Percentiles rank a stretch among this genome's conserved stretches.
Conservation (phyloP, 768 basidiomycete genomes). For the Kwoniella sp. region DNA sequence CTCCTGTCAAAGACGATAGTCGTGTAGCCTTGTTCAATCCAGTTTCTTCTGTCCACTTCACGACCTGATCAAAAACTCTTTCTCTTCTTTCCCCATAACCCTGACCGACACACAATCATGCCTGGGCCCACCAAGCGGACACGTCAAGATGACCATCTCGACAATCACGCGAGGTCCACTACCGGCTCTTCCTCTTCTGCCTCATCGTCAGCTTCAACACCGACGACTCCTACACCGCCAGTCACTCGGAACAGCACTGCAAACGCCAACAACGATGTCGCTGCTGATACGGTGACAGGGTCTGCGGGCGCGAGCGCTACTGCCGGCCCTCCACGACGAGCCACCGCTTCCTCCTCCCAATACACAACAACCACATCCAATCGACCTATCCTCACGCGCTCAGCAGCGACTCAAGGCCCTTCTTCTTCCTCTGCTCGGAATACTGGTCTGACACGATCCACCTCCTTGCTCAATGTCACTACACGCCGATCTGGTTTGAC, state of each 20-base stretch:
- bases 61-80: conserved; percentile 5
- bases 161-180: neutral
- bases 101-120: conserved; percentile 13
- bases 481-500: conserved; percentile 29
- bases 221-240: conserved; percentile 8
- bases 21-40: neutral
- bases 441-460: conserved; percentile 34
- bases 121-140: conserved; percentile 29
- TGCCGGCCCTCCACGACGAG: conserved; percentile 5
- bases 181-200: conserved; percentile 10
- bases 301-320: neutral
- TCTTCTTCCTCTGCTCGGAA: conserved; percentile 8
- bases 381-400: conserved; percentile 32
- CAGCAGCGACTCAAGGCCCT: conserved; percentile 26
- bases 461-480: conserved; percentile 32
- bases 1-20: neutral
- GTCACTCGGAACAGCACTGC: conserved; percentile 6
- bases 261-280: neutral
- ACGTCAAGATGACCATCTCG: conserved; percentile 17
- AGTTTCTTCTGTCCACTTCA: conserved; percentile 4
- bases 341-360: conserved; percentile 7
- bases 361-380: conserved; percentile 13
- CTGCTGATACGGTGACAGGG: conserved; percentile 19
- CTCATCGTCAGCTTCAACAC: neutral
- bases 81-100: neutral